These are phyloP conservation scores for Fusarium chuoi DNA, from an alignment of 2,329 filamentous ascomycete genomes.

Conservation along the genomic window DNA sequence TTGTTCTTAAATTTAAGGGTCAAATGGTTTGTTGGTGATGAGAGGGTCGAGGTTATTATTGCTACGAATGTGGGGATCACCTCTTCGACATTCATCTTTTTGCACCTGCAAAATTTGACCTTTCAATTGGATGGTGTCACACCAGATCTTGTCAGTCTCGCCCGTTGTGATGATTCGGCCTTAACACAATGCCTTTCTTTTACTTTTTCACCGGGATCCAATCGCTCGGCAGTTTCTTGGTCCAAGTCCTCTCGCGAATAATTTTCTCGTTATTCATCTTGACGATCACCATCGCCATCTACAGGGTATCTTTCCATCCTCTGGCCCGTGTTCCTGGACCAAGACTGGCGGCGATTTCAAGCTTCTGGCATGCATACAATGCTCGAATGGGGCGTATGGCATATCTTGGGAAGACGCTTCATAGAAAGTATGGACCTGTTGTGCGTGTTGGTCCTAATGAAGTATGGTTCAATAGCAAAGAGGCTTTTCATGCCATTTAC, in stretches of 20 bases:
- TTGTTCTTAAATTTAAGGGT: background rate
- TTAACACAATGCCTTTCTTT: constrained; percentile 14
- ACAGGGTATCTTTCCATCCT: constrained; percentile 57
- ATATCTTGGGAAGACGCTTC: constrained; percentile 56
- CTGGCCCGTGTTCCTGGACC: constrained; percentile 60
- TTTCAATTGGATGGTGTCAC: background rate
- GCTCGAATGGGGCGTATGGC: constrained; percentile 56
- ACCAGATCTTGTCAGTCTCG: background rate
- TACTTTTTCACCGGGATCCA: constrained; percentile 5
- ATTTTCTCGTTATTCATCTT: constrained; percentile 19
- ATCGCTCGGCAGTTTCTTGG: background rate
- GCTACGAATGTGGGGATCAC: constrained; percentile 11
- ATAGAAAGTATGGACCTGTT: constrained; percentile 58
- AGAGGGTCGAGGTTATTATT: background rate
- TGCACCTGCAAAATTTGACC: background rate
- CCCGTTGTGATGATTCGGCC: constrained; percentile 21
- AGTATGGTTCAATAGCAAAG: constrained; percentile 61
- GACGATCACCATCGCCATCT: constrained; percentile 41
- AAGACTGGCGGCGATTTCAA: constrained; percentile 57
- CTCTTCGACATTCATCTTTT: constrained; percentile 6
- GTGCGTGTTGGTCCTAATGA: constrained; percentile 66
- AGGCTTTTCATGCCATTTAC: constrained; percentile 54
- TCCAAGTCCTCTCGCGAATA: background rate
- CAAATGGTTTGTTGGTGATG: background rate
- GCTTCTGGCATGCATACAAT: constrained; percentile 59